Base-by-base conservation (phyloP, 2,329 filamentous ascomycete species). In the Trichoderma simmonsii region DNA sequence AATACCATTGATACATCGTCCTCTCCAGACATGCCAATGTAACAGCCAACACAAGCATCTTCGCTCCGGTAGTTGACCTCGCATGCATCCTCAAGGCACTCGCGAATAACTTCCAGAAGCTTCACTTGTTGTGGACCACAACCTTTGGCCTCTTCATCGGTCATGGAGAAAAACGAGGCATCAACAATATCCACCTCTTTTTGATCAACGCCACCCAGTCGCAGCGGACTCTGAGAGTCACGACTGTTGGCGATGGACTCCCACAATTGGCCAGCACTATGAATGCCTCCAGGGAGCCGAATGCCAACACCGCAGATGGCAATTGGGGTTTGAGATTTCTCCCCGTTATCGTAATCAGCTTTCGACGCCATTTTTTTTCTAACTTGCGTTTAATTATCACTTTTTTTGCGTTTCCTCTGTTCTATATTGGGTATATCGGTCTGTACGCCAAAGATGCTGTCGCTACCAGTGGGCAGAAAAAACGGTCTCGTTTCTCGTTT, bases 271-370 rank as follows among this genome's bases (percentile, higher is more conserved):
- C 74, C 60, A 0, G 75, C 71, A 57, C 75, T 74, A 1, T 68
- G 60, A 15, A 82, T 73, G 3, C 77, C 75, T n/a, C 79, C 79
- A 2, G 80, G 80, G 14, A 81, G 76, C 21, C 80, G 76, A 68
- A 79, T 74, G 7, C 75, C 78, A 73, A 80, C 75, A 28, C 79
- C 79, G 26, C 77, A 74, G 34, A 81, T 77, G 51, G 79, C 79
- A 43, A 81, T 76, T 9, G 79, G 79, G 4, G 26, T 63, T 18
- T 43, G 21, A 30, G 63, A 30, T 32, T 66, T 24, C 26, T 62
- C 63, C 8, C 39, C 54, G 6, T 62, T 62, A 18, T 69, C 12
- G 39, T 56, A n/a, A 15, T 60, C 30, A 64, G 15, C 43, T 26
- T 24, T 57, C 60, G 60, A 57, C 36, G 68, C 68, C 68, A 71